Conservation (phyloP, 116 monocot species). For the Phalaenopsis hybrid region DNA sequence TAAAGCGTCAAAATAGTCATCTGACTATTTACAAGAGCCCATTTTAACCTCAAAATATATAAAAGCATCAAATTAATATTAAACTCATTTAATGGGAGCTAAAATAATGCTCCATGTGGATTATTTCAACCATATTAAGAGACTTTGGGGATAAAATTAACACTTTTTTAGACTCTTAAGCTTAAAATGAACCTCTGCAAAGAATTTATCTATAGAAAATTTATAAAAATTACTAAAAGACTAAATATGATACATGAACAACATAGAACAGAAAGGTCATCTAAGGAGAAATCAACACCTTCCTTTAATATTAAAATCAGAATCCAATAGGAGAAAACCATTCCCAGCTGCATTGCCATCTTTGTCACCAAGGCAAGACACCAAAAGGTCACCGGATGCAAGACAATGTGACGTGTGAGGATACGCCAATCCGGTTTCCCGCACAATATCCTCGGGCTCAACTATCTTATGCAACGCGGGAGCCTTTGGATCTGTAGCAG, state of each 20-base stretch:
- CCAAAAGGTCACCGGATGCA: conserved; percentile 66
- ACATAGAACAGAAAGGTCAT: neutral
- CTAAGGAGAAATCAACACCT: conserved; percentile 29
- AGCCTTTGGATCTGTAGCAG: conserved; percentile 40
- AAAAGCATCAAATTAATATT: too few species aligned
- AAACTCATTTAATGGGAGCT: too few species aligned
- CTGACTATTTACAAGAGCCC: too few species aligned
- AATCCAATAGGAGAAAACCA: conserved; percentile 65
- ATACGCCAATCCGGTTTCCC: conserved; percentile 60
- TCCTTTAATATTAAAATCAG: conserved; percentile 71
- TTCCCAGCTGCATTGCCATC: conserved; percentile 56
- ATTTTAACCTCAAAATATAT: too few species aligned
- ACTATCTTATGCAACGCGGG: conserved; percentile 65
- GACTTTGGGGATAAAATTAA: too few species aligned
- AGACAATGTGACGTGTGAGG: conserved; percentile 76
- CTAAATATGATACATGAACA: neutral
- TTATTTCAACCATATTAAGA: too few species aligned
- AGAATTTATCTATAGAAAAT: too few species aligned
- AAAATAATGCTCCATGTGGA: too few species aligned
- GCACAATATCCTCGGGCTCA: conserved; percentile 48
- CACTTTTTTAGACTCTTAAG: too few species aligned
- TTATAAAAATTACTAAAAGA: neutral
- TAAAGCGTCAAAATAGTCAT: too few species aligned
- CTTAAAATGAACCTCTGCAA: too few species aligned
- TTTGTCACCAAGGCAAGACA: conserved; percentile 73